Conservation (phyloP, 2,329 filamentous ascomycete genomes). For the Pseudogymnoascus sp. region DNA sequence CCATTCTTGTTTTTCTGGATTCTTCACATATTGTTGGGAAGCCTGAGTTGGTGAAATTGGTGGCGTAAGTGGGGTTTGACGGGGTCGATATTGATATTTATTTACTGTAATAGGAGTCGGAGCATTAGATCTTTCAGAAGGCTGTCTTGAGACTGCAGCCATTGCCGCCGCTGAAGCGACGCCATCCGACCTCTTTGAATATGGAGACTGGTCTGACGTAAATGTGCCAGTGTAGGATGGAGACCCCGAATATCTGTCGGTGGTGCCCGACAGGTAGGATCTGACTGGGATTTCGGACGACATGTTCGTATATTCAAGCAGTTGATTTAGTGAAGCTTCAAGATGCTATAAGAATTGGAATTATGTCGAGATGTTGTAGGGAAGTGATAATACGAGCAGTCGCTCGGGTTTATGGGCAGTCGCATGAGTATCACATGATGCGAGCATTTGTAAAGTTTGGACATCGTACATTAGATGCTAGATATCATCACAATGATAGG, state of each 20-base stretch:
- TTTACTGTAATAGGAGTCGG: conserved; percentile 1
- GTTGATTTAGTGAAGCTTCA: background rate
- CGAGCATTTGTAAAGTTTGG: background rate
- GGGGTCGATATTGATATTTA: background rate
- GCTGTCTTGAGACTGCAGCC: background rate
- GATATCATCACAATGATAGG: conserved; percentile 8
- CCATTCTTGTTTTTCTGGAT: background rate
- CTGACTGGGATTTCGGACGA: conserved; percentile 8
- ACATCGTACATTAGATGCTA: background rate
- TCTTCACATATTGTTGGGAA: background rate
- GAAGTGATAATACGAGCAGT: background rate
- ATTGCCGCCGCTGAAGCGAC: background rate
- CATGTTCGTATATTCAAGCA: conserved; percentile 6
- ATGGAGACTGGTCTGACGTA: background rate
- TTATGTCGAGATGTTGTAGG: conserved; percentile 1
- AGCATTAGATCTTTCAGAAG: background rate
- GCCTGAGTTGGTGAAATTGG: conserved; percentile 4
- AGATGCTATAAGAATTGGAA: background rate
- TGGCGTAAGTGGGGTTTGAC: conserved; percentile 3
- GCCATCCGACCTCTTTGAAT: background rate
- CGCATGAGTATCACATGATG: background rate
- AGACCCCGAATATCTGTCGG: background rate
- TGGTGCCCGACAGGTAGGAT: background rate
- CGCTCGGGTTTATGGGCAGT: background rate
- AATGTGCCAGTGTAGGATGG: background rate